These are phyloP conservation scores for Phytophthora niederhauseri DNA, from an alignment of 352 stramenopile species.

Conservation along the genomic window DNA sequence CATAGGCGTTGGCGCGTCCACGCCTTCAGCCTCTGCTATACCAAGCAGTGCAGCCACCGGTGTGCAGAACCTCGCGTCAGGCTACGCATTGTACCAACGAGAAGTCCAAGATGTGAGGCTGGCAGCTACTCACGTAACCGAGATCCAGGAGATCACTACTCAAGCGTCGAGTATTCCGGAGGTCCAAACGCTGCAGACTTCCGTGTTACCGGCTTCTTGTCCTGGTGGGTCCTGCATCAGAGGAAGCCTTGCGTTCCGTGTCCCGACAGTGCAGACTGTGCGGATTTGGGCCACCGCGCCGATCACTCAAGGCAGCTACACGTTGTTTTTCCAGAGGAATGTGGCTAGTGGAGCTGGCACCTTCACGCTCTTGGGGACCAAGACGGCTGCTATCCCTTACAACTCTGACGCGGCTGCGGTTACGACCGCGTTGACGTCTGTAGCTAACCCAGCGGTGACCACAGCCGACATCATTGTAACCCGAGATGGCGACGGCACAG, in stretches of 20 bases:
- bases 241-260: conserved; percentile 65
- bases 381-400: conserved; percentile 45
- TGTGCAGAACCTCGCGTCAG: conserved; percentile 59
- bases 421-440: conserved; percentile 31
- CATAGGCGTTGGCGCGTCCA: conserved; percentile 59
- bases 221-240: conserved; percentile 52
- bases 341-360: conserved; percentile 29
- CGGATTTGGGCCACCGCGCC: conserved; percentile 52
- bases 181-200: conserved; percentile 76
- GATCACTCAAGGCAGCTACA: conserved; percentile 59
- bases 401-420: conserved; percentile 45
- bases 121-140: conserved; percentile 65
- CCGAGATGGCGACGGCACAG: conserved; percentile 66
- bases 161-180: conserved; percentile 66
- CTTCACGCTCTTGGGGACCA: conserved; percentile 34
- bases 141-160: conserved; percentile 74
- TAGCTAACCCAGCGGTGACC: conserved; percentile 39
- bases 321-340: conserved; percentile 50
- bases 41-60: conserved; percentile 53
- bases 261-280: conserved; percentile 80
- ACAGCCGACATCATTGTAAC: conserved; percentile 71
- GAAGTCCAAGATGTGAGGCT: conserved; percentile 79
- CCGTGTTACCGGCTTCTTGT: conserved; percentile 47
- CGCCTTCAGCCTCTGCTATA: conserved; percentile 37
- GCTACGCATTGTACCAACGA: conserved; percentile 57